Evolutionary conservation across 805 yeast genomes (phyloP).

Genomic region (Wickerhamiella sorbophila): DNA sequence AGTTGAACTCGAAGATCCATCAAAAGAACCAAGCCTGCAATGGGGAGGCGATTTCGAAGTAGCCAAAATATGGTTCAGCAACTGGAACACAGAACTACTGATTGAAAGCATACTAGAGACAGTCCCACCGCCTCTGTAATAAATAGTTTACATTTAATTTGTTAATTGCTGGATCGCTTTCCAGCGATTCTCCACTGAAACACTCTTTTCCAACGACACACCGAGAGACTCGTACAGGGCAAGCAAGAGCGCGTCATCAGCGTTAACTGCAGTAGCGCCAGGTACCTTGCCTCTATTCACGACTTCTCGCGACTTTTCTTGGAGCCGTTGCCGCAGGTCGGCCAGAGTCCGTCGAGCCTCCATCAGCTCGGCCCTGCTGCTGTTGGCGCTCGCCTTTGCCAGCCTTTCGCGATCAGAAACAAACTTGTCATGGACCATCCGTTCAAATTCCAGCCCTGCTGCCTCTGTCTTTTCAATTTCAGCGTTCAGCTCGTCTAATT

Average conservation of each 20-base stretch:
- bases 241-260: background rate
- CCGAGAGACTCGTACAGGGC: background rate
- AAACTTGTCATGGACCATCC: background rate
- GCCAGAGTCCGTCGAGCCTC: background rate
- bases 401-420: background rate
- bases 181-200: background rate
- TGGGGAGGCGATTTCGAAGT: constrained; percentile 42
- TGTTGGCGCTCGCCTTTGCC: background rate
- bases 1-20: constrained; percentile 28
- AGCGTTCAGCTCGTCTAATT: background rate
- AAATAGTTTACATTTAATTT: background rate
- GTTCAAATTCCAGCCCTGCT: background rate
- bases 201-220: background rate
- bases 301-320: background rate
- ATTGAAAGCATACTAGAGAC: constrained; percentile 38
- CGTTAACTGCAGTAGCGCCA: background rate
- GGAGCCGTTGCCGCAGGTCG: background rate
- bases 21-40: constrained; percentile 37
- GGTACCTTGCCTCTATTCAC: background rate
- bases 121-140: constrained; percentile 38
- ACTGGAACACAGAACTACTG: constrained; percentile 35
- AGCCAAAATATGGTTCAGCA: constrained; percentile 29
- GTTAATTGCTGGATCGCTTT: background rate
- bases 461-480: background rate
- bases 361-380: background rate